These are phyloP conservation scores for Pseudogymnoascus pannorum DNA, from an alignment of 2,329 filamentous ascomycete genomes.

Conservation along the genomic window DNA sequence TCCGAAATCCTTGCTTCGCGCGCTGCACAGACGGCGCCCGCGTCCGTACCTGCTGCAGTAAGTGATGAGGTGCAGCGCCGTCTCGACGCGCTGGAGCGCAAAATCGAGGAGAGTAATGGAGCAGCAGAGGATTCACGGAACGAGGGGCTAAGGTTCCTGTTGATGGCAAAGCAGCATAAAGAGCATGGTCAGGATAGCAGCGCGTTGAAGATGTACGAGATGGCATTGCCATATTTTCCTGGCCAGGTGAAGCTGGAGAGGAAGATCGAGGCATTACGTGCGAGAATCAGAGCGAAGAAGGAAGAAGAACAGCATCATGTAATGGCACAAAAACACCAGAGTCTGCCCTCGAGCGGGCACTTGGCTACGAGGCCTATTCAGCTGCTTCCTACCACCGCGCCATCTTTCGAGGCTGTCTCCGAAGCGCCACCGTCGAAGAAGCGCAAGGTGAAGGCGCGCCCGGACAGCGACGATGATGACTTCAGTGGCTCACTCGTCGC, in stretches of 20 bases:
- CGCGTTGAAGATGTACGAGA: constrained; percentile 78
- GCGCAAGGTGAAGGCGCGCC: constrained; percentile 21
- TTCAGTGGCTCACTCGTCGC: constrained; percentile 25
- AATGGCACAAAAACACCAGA: constrained; percentile 8
- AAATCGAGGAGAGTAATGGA: constrained; percentile 65
- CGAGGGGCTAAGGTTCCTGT: constrained; percentile 74
- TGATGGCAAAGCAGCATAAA: constrained; percentile 90
- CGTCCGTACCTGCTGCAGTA: constrained; percentile 41
- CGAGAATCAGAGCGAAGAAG: constrained; percentile 39
- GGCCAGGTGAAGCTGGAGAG: constrained; percentile 68
- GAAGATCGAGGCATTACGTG: constrained; percentile 59
- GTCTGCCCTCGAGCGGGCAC: constrained; percentile 12
- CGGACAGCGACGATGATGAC: constrained; percentile 29
- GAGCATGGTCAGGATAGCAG: constrained; percentile 71
- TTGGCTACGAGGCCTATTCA: constrained; percentile 20
- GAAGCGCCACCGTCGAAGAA: constrained; percentile 18
- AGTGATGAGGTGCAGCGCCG: constrained; percentile 74
- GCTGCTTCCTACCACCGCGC: constrained; percentile 18
- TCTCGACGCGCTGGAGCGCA: constrained; percentile 75
- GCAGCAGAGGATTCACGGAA: constrained; percentile 64
- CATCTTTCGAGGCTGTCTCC: constrained; percentile 19
- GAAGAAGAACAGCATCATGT: constrained; percentile 20
- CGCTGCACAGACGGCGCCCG: constrained; percentile 47
- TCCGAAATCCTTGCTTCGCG: constrained; percentile 80
- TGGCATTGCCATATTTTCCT: constrained; percentile 78